Percentiles rank a stretch among this genome's conserved stretches.
These are phyloP conservation scores for Achaetomiella virescens DNA, from an alignment of 495 filamentous ascomycete genomes.

Conservation along the genomic window DNA sequence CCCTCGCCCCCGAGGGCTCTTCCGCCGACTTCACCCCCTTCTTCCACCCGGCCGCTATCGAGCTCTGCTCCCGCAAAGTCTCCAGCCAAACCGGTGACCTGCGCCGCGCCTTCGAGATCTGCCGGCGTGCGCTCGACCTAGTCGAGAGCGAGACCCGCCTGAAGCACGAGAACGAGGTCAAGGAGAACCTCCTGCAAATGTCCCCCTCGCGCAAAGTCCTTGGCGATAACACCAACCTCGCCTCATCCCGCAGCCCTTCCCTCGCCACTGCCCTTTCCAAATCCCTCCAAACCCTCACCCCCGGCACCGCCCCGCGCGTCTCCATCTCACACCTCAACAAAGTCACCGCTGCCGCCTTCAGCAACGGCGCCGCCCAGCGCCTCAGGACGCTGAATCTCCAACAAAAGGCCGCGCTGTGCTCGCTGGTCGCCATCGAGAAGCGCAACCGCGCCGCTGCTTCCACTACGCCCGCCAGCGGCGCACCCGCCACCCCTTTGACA, in stretches of 20 bases:
- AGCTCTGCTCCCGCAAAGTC: slow-evolving; percentile 89
- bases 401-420: slow-evolving; percentile 91
- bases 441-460: slow-evolving; percentile 52
- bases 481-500: slow-evolving; percentile 18
- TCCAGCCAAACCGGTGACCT: slow-evolving; percentile 89
- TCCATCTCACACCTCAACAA: slow-evolving; percentile 85
- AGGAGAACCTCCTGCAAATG: slow-evolving; percentile 44
- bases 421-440: slow-evolving; percentile 75
- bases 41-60: slow-evolving; percentile 86
- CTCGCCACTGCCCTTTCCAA: slow-evolving; percentile 28
- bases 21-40: slow-evolving; percentile 66
- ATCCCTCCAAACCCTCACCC: slow-evolving; percentile 55
- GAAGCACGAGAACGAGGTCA: slow-evolving; percentile 50
- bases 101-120: slow-evolving; percentile 91
- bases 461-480: slow-evolving; percentile 20
- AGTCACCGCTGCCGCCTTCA: slow-evolving; percentile 78
- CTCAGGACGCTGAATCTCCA: slow-evolving; percentile 86
- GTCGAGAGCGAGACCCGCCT: slow-evolving; percentile 76
- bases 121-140: slow-evolving; percentile 80
- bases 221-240: slow-evolving; percentile 40
- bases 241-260: slow-evolving; percentile 40
- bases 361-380: slow-evolving; percentile 74
- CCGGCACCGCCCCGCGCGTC: slow-evolving; percentile 78
- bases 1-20: slow-evolving; percentile 50
- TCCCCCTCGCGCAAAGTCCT: slow-evolving; percentile 39